A percentile compares a stretch with the other conserved stretches of the same genome.
Evolutionary conservation across 331 rosid genomes (phyloP).

Genomic region (Quercus phellos): DNA sequence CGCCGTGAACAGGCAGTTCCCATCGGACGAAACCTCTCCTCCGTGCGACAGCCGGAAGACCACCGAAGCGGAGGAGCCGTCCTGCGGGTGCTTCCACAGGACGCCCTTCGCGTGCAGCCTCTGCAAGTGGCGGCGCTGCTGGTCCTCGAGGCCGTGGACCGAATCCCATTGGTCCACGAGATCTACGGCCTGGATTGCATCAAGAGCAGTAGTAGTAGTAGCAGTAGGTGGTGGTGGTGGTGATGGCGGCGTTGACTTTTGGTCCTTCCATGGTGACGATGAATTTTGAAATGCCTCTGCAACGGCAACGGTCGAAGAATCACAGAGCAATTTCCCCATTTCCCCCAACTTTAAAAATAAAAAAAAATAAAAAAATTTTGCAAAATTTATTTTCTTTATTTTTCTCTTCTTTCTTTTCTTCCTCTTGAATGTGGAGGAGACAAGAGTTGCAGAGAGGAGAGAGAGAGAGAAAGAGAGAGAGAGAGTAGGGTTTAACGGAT

Average conservation of each 20-base stretch:
- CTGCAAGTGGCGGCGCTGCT: conserved; percentile 72
- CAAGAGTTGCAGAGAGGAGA: conserved; percentile 45
- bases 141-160: conserved; percentile 76
- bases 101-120: conserved; percentile 78
- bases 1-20: conserved; percentile 92
- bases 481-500: conserved; percentile 64
- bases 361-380: no score
- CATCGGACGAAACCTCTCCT: conserved; percentile 89
- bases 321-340: conserved; percentile 87
- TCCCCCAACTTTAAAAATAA: background rate
- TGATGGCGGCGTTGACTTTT: conserved; percentile 39
- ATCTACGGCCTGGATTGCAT: conserved; percentile 51
- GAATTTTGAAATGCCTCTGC: conserved; percentile 67
- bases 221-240: no score
- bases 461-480: conserved; percentile 15
- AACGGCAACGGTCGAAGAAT: conserved; percentile 73
- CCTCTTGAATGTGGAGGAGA: conserved; percentile 32
- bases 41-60: conserved; percentile 85
- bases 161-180: conserved; percentile 76
- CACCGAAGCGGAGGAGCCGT: conserved; percentile 27
- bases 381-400: background rate
- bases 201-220: background rate
- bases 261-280: conserved; percentile 66
- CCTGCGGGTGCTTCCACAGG: conserved; percentile 76
- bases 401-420: background rate